Evolutionary conservation across 2,329 filamentous ascomycete species (phyloP), one percentile per base, ranked within the genome.

Genomic region (Graphilbum fragrans): DNA sequence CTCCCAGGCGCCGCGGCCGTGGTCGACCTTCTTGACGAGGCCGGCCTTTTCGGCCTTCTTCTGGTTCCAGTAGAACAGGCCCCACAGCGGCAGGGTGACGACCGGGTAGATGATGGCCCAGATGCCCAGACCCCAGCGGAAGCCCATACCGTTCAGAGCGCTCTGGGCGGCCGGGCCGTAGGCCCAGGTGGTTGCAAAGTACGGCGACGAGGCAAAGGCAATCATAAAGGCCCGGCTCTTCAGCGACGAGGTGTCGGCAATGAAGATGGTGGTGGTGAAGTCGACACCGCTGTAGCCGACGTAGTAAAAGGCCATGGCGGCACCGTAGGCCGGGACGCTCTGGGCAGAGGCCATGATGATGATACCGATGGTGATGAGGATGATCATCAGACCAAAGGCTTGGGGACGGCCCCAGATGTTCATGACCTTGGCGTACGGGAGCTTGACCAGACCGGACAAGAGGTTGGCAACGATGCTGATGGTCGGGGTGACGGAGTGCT

Each of bases 61-160:
- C 42, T 77, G 68, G 51, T 82, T 78, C 51, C 65, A 61, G 23
- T 69, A 58, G 51, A 82, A 66, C 6, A 80, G 60, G 14, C 63
- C 50, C 27, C 69, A 65, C 4, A 82, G 63, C 0, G 80, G 79
- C 12, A 70, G 47, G 41, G 72, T 70, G 34, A 77, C 69, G 25
- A 72, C 59, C 2, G 79, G 79, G 4, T 74, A 58, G 45, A 83
- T 67, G 49, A 84, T 77, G 41, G 72, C 65, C 58, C 74, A 82
- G 46, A 72, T 67, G 35, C 78, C 80, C 50, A 78, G 80, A 4
- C 70, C 79, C 80, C 79, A 84, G 39, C 77, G 67, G 70, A 73
- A 83, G 39, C 69, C 74, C 5, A 67, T 60, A 10, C 67, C 58
- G 10, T 56, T 46, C 18, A 73, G 59, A 39, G 80, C 67, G 1